A percentile compares a stretch with the other conserved stretches of the same genome.
Conservation (phyloP, 352 stramenopile genomes). For the Phytophthora cryptogea region DNA sequence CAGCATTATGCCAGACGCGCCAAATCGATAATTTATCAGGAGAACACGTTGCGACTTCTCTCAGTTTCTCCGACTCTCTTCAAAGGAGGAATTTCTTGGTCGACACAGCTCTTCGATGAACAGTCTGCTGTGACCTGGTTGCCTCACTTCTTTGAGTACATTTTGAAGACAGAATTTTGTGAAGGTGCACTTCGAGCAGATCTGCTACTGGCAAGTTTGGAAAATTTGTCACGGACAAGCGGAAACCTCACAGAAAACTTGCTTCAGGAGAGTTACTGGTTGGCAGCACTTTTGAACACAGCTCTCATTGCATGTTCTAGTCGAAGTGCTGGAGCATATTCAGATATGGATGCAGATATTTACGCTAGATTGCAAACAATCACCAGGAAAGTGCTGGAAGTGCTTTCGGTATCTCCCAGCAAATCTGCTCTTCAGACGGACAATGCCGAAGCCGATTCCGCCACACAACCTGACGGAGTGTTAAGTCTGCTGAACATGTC, state of each 20-base stretch:
- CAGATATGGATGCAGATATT: slow-evolving; percentile 2
- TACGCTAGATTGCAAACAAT: slow-evolving; percentile 13
- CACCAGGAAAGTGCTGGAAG: slow-evolving; percentile 17
- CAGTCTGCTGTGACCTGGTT: slow-evolving; percentile 34
- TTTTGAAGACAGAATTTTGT: slow-evolving; percentile 33
- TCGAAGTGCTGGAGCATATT: slow-evolving; percentile 16
- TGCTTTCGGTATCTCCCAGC: slow-evolving; percentile 8
- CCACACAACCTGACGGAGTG: slow-evolving; percentile 5
- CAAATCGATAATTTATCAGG: slow-evolving; percentile 39
- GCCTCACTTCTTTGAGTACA: slow-evolving; percentile 40
- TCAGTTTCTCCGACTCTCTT: slow-evolving; percentile 23
- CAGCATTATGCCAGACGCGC: slow-evolving; percentile 16
- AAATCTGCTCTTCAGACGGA: neutral
- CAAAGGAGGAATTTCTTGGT: slow-evolving; percentile 28
- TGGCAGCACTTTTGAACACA: slow-evolving; percentile 48
- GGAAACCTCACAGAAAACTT: slow-evolving; percentile 2
- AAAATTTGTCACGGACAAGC: slow-evolving; percentile 8
- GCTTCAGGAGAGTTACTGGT: slow-evolving; percentile 38
- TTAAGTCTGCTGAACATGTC: slow-evolving; percentile 15
- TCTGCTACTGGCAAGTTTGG: slow-evolving; percentile 27
- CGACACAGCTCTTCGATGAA: slow-evolving; percentile 26
- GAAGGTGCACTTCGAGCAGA: slow-evolving; percentile 20
- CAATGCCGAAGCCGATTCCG: neutral
- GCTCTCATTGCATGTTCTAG: slow-evolving; percentile 36
- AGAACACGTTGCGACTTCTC: slow-evolving; percentile 37